These are phyloP conservation scores for Ulmus americana DNA, from an alignment of 331 rosid species.

Conservation along the genomic window DNA sequence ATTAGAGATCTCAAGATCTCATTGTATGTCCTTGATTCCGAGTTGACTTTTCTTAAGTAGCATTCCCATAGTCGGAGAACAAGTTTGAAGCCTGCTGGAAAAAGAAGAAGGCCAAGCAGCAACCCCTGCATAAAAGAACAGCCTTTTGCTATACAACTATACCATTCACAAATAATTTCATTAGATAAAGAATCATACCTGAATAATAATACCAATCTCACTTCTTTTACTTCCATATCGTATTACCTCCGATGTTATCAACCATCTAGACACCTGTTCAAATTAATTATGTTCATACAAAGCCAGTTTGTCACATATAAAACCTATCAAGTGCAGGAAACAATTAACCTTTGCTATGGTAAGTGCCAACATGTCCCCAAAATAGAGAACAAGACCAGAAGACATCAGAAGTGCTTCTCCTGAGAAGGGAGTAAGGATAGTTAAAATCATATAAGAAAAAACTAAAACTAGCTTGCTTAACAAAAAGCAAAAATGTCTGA, in stretches of 20 bases:
- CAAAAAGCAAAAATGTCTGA: not conserved
- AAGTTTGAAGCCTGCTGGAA: conserved; percentile 58
- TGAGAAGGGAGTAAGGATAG: conserved; percentile 19
- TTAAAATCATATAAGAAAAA: conserved; percentile 14
- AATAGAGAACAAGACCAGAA: conserved; percentile 73
- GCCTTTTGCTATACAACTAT: conserved; percentile 24
- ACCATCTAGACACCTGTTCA: conserved; percentile 42
- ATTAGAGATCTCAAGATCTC: conserved; percentile 54
- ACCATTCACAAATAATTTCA: conserved; percentile 24
- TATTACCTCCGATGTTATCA: conserved; percentile 33
- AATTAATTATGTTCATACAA: conserved; percentile 21
- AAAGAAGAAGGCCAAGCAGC: conserved; percentile 83
- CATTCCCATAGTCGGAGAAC: conserved; percentile 51
- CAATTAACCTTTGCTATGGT: conserved; percentile 51
- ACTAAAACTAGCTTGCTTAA: not conserved
- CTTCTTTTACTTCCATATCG: conserved; percentile 55
- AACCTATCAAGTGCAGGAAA: conserved; percentile 7
- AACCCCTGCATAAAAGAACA: conserved; percentile 60
- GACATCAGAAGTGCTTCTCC: conserved; percentile 80
- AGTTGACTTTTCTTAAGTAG: conserved; percentile 32
- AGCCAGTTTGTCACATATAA: conserved; percentile 8
- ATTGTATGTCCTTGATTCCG: conserved; percentile 45
- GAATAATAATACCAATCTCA: conserved; percentile 71
- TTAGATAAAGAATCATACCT: conserved; percentile 48
- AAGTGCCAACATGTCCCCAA: conserved; percentile 71